phyloP scores from a whole-genome alignment of 1,139 yeast genomes.

The Hemisphaericaspora subhashii region DNA sequence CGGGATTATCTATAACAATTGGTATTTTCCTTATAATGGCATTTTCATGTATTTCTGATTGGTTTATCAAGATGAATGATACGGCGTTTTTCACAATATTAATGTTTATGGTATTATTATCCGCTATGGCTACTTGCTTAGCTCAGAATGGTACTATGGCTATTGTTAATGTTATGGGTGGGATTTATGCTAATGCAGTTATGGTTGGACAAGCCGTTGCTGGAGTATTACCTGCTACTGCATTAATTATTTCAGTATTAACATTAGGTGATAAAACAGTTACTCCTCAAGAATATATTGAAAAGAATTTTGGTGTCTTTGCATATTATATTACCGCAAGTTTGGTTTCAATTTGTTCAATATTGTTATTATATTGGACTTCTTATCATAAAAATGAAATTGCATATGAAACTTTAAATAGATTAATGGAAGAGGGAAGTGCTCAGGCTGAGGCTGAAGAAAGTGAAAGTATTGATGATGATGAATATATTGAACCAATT shows the following conservation, averaged over 20 bases:
- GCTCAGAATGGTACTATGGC: conserved; percentile 94
- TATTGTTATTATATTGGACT: conserved; percentile 33
- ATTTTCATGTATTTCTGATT: conserved; percentile 47
- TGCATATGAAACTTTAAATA: conserved; percentile 21
- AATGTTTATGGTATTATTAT: conserved; percentile 58
- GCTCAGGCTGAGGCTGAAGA: conserved; percentile 6
- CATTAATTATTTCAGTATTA: conserved; percentile 62
- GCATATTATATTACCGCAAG: conserved; percentile 73
- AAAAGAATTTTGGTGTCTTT: conserved; percentile 52
- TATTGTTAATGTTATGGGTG: conserved; percentile 74
- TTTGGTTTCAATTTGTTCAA: conserved; percentile 55
- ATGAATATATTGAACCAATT: conserved; percentile 12
- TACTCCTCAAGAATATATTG: conserved; percentile 24
- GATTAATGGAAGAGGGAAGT: conserved; percentile 13
- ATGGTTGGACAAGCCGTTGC: conserved; percentile 96
- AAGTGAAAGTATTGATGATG: conserved; percentile 11
- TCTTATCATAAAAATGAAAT: conserved; percentile 24
- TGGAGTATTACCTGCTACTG: conserved; percentile 84
- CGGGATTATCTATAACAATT: conserved; percentile 60
- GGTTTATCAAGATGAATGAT: conserved; percentile 41
- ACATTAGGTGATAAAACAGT: conserved; percentile 38
- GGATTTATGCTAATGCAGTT: conserved; percentile 78
- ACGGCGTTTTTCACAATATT: conserved; percentile 42
- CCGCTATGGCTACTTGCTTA: conserved; percentile 66
- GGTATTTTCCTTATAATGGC: conserved; percentile 55